Evolutionary conservation across 805 yeast genomes (phyloP), one percentile per base, ranked within the genome.

Genomic region (Myxozyma mucilagina): DNA sequence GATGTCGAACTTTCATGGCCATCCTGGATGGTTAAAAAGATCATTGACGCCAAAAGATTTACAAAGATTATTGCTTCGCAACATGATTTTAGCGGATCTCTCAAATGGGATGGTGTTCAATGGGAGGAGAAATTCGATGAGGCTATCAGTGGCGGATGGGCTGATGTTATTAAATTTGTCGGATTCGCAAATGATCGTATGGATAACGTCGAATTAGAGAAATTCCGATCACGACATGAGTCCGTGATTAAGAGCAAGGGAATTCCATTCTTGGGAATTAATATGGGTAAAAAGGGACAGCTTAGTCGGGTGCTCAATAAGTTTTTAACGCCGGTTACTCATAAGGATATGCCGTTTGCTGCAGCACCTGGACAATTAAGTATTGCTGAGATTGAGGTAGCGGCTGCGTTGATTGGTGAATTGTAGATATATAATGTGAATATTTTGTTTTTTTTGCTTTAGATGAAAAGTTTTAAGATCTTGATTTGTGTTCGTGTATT

Each of bases 331-430:
- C 97, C 98, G 42, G 87, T 91, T 8, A 88, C 96, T 0, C 92
- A 89, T 67, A 80, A 78, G 14, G 69, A 75, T n/a, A 75, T 90
- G 53, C 89, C 91, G 10, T 76, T 78, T 57, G 79, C 85, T n/a
- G 84, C 93, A 38, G 92, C 94, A 0, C 90, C 91, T 3, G 96
- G 96, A 14, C 91, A 87, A 72, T 78, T 90, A 54, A 80, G 90
- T 1, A 77, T 91, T 38, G 75, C 77, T 52, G 83, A 89, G 71
- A 84, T 90, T 36, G n/a, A 32, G 14, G 31, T 39, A 82, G 64
- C 63, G 36, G 55, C 55, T 11, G 24, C 42, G 39, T 29, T 62
- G 34, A 62, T 62, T 50, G 65, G 65, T 34, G 65, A 59, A n/a
- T 16, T 36, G 32, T 43, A 38, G 47, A 10, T 7, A 47, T 7